These are phyloP conservation scores for Macrocybe gigantea DNA, from an alignment of 768 basidiomycete genomes.

Conservation along the genomic window DNA sequence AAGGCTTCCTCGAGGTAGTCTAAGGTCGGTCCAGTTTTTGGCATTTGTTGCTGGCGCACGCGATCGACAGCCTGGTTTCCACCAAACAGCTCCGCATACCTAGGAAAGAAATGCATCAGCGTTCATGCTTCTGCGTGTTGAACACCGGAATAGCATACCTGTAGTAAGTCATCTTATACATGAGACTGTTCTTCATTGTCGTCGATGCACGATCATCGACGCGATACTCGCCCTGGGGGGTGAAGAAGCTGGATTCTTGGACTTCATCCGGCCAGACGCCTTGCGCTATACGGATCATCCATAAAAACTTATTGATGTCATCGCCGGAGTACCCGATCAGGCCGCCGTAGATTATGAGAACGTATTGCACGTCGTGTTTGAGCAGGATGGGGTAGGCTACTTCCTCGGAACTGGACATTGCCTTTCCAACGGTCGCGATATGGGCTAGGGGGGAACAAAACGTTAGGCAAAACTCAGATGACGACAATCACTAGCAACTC, in stretches of 20 bases:
- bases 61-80: conserved; percentile 68
- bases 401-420: conserved; percentile 93
- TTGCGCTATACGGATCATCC: conserved; percentile 95
- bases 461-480: conserved; percentile 1
- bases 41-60: conserved; percentile 83
- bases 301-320: conserved; percentile 99
- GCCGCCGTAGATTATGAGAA: conserved; percentile 96
- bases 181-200: conserved; percentile 91
- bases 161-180: conserved; percentile 99
- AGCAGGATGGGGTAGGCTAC: conserved; percentile 95
- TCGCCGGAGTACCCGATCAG: conserved; percentile 96
- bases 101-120: conserved; percentile 20
- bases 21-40: conserved; percentile 69
- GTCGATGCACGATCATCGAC: conserved; percentile 81
- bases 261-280: conserved; percentile 99
- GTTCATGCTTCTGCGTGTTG: background rate
- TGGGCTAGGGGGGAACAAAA: conserved; percentile 51
- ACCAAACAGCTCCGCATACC: conserved; percentile 87
- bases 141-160: conserved; percentile 37
- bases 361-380: conserved; percentile 96
- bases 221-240: conserved; percentile 85
- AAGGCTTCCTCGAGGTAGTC: conserved; percentile 97
- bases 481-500: conserved; percentile 23
- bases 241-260: conserved; percentile 93
- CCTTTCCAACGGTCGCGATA: conserved; percentile 98